A percentile compares a stretch with the other conserved stretches of the same genome.
Conservation (phyloP, 2,329 filamentous ascomycete species). For the Aspergillus spinulosporus region DNA sequence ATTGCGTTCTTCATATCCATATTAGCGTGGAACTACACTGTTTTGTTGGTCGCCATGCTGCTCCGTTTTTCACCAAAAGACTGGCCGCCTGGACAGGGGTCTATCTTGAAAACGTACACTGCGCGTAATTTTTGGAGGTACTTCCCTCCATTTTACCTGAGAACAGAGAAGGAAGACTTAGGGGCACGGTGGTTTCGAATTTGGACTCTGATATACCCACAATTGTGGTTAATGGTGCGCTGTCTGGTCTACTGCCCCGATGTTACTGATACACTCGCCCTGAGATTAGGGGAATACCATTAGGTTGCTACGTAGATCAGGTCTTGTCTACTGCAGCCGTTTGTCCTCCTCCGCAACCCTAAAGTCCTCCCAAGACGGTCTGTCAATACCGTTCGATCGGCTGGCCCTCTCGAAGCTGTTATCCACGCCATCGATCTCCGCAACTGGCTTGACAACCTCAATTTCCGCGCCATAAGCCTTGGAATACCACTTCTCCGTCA, state of each 20-base stretch:
- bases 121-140: slow-evolving; percentile 3
- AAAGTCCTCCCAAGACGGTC: slow-evolving; percentile 13
- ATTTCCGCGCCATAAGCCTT: slow-evolving; percentile 10
- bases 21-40: neutral
- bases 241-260: no score
- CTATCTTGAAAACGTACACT: neutral
- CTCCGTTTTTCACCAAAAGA: neutral
- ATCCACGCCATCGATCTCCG: slow-evolving; percentile 16
- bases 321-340: neutral
- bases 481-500: slow-evolving; percentile 39
- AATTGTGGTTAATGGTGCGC: no score
- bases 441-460: slow-evolving; percentile 16
- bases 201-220: no score
- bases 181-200: no score
- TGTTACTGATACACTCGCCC: no score
- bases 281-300: no score
- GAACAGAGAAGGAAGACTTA: no score
- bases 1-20: no score
- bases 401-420: slow-evolving; percentile 15
- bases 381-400: slow-evolving; percentile 16
- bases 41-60: neutral
- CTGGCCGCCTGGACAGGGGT: slow-evolving; percentile 2
- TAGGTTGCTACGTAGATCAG: no score
- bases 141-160: no score
- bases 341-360: neutral